Evolutionary conservation across 495 filamentous ascomycete species (phyloP).

Genomic region (Sphaerosporella brunnea): DNA sequence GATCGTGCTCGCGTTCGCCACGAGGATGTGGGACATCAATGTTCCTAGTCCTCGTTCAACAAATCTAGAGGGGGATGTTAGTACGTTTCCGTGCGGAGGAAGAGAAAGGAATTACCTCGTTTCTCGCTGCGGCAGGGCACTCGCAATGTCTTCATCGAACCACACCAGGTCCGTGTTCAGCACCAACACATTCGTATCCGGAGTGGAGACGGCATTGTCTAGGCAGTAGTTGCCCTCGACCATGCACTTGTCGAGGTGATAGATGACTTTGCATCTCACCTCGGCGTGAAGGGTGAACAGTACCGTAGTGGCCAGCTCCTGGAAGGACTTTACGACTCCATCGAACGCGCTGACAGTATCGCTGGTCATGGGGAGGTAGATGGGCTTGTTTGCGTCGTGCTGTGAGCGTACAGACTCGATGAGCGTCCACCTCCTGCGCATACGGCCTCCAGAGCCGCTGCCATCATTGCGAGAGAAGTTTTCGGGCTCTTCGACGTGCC

Average conservation of each 20-base stretch:
- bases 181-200: slow-evolving; percentile 56
- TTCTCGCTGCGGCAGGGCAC: slow-evolving; percentile 49
- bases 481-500: slow-evolving; percentile 42
- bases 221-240: slow-evolving; percentile 54
- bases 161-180: slow-evolving; percentile 64
- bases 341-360: slow-evolving; percentile 81
- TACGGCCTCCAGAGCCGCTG: slow-evolving; percentile 12
- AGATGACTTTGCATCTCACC: slow-evolving; percentile 62
- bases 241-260: slow-evolving; percentile 40
- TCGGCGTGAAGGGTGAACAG: slow-evolving; percentile 77
- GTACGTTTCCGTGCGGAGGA: background rate
- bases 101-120: slow-evolving; percentile 22
- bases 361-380: slow-evolving; percentile 76
- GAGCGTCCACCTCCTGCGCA: slow-evolving; percentile 59
- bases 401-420: slow-evolving; percentile 41
- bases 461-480: slow-evolving; percentile 23
- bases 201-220: slow-evolving; percentile 55
- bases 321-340: slow-evolving; percentile 59
- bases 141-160: slow-evolving; percentile 63
- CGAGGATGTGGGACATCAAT: slow-evolving; percentile 52
- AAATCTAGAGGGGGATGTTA: slow-evolving; percentile 34
- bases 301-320: slow-evolving; percentile 53
- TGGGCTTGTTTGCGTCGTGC: slow-evolving; percentile 35
- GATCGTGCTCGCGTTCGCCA: slow-evolving; percentile 44
- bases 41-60: slow-evolving; percentile 53